Base-by-base conservation (phyloP, 192 early-diverging fungal genomes). In the Entophlyctis luteolus region DNA sequence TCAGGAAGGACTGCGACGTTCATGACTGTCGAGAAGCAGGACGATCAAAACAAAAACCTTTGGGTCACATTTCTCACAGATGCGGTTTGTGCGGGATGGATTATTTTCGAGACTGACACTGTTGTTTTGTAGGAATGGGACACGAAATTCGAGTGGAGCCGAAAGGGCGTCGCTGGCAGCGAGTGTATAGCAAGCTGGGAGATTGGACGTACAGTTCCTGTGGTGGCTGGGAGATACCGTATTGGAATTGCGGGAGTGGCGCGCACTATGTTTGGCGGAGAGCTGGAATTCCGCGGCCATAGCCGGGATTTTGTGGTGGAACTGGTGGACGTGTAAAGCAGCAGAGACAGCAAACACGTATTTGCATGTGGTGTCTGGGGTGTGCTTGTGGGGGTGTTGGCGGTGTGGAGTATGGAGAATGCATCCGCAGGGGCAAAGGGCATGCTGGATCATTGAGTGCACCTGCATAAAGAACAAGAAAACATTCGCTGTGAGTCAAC, bases 21-120 rank as follows among this genome's bases (percentile, higher is more conserved):
- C 54, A 76, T 78, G 72, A 71, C 74, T 20, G 74, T 81, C 0
- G 80, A 81, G 54, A 52, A 59, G 46, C 68, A 63, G 38, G 12
- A 58, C 16, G 56, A 16, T 34, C 12, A 39, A 5, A 52, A 38
- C n/a, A n/a, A 10, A 10, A 33, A 27, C 28, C n/a, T 18, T 16
- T 81, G 80, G 80, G 38, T 25, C 29, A 36, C 45, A 2, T 68
- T 79, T 25, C 36, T 79, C 62, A 68, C 70, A 33, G 80, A 81
- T 48, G 72, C 56, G 6, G 57, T 48, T 6, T 34, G 54, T 31
- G 27, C 20, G 0, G 48, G 25, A 42, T 8, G 42, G 42, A 55
- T 55, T 20, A 16, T 18, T 0, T 48, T 22, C 14, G 22, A 16
- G 14, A 45, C 42, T 45, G 14, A 37, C 22, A 12, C 20, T 55